Evolutionary conservation across 139 green algal genomes (phyloP).

Genomic region (Chlamydomonas applanata): DNA sequence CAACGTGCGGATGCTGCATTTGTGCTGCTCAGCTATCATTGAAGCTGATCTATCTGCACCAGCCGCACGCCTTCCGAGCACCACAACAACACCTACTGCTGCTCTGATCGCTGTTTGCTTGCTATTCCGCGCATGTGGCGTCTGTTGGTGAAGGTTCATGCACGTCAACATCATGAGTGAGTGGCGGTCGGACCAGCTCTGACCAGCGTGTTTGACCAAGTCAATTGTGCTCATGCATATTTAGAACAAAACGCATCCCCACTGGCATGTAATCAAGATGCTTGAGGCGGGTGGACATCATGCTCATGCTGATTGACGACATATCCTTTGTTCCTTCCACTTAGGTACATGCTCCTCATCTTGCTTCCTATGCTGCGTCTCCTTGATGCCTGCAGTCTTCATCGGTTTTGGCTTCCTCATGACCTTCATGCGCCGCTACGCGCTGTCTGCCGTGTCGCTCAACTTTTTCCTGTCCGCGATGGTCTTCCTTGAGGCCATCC

Average conservation of each 20-base stretch:
- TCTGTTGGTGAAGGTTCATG: conserved; percentile 1
- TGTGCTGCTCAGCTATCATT: neutral
- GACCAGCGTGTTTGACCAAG: neutral
- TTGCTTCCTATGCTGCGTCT: neutral
- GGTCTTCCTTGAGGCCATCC: conserved; percentile 49
- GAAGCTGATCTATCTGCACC: neutral
- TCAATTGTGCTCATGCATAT: too few species aligned
- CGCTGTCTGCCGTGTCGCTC: conserved; percentile 45
- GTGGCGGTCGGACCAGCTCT: neutral
- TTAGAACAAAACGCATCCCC: neutral
- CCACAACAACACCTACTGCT: neutral
- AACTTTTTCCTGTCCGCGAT: conserved; percentile 57
- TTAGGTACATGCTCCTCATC: neutral
- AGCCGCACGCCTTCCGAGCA: neutral
- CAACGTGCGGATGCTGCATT: neutral
- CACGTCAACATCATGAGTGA: conserved; percentile 14
- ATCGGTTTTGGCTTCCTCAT: conserved; percentile 68
- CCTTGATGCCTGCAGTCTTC: conserved; percentile 63
- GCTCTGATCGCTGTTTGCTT: neutral
- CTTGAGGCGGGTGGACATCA: too few species aligned
- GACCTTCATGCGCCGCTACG: conserved; percentile 63
- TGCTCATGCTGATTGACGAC: neutral
- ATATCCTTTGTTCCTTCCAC: neutral
- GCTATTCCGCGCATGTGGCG: too few species aligned
- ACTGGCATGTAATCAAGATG: neutral